These are phyloP conservation scores for Claviceps maximensis DNA, from an alignment of 2,329 filamentous ascomycete genomes.

Conservation along the genomic window DNA sequence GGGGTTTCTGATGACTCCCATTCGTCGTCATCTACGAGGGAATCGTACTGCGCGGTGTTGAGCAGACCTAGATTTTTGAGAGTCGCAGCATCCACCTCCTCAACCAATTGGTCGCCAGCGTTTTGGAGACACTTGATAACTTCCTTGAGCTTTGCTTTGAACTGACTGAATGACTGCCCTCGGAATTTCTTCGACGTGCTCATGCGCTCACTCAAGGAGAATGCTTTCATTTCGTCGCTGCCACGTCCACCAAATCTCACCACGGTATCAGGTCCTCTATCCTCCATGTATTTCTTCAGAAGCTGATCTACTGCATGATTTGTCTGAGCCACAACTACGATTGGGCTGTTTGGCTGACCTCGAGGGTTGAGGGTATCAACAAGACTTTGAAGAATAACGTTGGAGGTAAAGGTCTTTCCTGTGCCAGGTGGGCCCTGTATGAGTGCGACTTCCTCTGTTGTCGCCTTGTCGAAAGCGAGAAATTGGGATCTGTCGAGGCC, in stretches of 20 bases:
- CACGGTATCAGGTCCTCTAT: conserved; percentile 37
- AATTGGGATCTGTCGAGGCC: conserved; percentile 59
- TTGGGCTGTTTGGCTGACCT: conserved; percentile 30
- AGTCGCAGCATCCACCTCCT: conserved; percentile 35
- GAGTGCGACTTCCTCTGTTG: conserved; percentile 60
- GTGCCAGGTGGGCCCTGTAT: conserved; percentile 70
- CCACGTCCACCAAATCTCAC: conserved; percentile 49
- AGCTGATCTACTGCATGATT: conserved; percentile 86
- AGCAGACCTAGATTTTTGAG: conserved; percentile 46
- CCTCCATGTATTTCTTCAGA: conserved; percentile 43
- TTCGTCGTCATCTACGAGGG: conserved; percentile 39
- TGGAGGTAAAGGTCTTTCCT: conserved; percentile 70
- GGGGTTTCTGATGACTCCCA: conserved; percentile 14
- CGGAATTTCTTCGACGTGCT: conserved; percentile 18
- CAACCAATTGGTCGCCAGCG: conserved; percentile 17
- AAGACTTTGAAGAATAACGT: conserved; percentile 43
- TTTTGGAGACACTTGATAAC: conserved; percentile 6
- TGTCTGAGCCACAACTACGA: conserved; percentile 74
- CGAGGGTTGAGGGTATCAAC: conserved; percentile 28
- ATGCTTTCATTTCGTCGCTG: conserved; percentile 55
- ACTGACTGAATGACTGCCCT: conserved; percentile 1
- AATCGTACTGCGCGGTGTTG: conserved; percentile 47
- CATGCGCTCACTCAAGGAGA: conserved; percentile 30
- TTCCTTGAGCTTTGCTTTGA: conserved; percentile 4
- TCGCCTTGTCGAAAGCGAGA: conserved; percentile 52